Conservation (phyloP, 305 asterid species). For the Stenogyne calaminthoides region DNA sequence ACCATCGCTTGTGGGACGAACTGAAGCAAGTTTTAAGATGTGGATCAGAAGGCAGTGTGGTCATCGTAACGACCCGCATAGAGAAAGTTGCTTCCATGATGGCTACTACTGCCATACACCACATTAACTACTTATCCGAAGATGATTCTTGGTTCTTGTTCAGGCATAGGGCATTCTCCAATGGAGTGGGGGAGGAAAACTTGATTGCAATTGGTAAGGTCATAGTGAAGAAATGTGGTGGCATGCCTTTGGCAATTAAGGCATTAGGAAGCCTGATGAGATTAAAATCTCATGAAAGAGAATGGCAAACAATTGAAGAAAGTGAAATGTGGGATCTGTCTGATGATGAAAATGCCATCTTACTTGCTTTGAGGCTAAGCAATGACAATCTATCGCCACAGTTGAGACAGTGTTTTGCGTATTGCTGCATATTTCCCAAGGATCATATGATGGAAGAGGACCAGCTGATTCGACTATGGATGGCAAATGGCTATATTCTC, state of each 20-base stretch:
- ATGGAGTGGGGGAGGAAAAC: not conserved
- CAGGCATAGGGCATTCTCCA: slow-evolving; percentile 31
- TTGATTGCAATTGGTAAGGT: slow-evolving; percentile 24
- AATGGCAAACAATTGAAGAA: not conserved
- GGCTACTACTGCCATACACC: no score
- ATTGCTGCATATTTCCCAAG: slow-evolving; percentile 40
- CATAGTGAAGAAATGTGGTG: slow-evolving; percentile 37
- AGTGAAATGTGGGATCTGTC: not conserved
- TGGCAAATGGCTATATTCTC: not conserved
- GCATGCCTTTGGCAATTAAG: slow-evolving; percentile 38
- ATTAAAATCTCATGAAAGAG: not conserved
- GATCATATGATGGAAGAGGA: not conserved
- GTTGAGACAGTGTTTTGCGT: slow-evolving; percentile 36
- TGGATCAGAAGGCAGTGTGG: slow-evolving; percentile 31
- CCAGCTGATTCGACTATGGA: not conserved
- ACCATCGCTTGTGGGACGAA: slow-evolving; percentile 30
- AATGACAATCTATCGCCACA: slow-evolving; percentile 38
- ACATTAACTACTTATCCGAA: no score
- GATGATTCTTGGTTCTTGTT: no score
- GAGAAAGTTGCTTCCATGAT: no score
- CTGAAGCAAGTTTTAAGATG: slow-evolving; percentile 27
- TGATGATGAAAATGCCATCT: not conserved
- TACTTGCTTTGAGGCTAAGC: slow-evolving; percentile 42
- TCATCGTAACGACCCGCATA: no score
- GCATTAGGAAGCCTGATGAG: slow-evolving; percentile 37